Base-by-base conservation (phyloP, 2,329 filamentous ascomycete species). In the Exutisphaerella laricina region DNA sequence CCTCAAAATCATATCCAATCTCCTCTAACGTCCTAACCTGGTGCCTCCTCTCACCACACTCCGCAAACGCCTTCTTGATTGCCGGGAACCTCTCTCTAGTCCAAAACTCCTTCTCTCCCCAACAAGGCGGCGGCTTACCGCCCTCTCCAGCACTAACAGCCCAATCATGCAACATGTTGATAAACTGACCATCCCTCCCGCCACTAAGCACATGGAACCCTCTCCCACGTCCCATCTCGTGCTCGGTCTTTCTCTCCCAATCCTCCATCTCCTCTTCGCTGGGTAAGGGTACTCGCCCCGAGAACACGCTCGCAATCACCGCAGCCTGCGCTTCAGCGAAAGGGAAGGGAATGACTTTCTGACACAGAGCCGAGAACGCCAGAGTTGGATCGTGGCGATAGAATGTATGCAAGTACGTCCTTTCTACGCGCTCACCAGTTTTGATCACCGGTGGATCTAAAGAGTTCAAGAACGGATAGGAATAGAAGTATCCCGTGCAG, bases 401-500 rank as follows among this genome's bases (percentile, higher is more conserved):
- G 62, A 96, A 83, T 7, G 96, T 58, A 56, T 97, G 88, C 52
- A 87, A 73, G 62, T 88, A 95, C 3, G 89, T 66, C 23, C 83
- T 79, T 48, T 81, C 71, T 1, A 89, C 80, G 20, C 84, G 76
- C 23, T 74, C 75, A 1, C 89, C 89, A 41, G 80, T 76, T 0
- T 77, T 80, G 42, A 89, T 73, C 2, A 88, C 60, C 0, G 77
- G 70, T 0, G 79, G 73, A 1, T 63, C 41, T 3, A 78, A 58
- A 0, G 62, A 61, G 2, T 65, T 62, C 3, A 82, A 61, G 58
- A 95, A 96, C 0, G 88, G 88, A 45, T 84, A 85, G 4, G 82
- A 81, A 66, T 86, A 95, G 43, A 94, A 77, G 58, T 94, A 97
- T 0, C 90, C 90, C 0, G 90, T 96, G 62, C 86, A 89, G 64